Percentiles rank a stretch among this genome's conserved stretches.
These are phyloP conservation scores for Zangia roseola DNA, from an alignment of 768 basidiomycete species.

Conservation along the genomic window DNA sequence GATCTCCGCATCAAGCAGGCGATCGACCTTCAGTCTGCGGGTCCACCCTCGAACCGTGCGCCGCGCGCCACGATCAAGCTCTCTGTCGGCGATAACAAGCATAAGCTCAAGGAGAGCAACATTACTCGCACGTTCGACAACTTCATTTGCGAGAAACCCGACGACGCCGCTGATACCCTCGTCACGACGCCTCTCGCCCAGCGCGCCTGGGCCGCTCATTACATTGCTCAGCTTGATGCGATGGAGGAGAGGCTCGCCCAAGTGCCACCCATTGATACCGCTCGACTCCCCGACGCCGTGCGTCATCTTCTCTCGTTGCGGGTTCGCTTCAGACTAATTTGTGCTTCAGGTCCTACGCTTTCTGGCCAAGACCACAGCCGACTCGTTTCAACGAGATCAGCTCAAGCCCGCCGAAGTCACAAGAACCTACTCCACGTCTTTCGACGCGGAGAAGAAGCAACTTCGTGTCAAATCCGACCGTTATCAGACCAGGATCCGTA, in stretches of 20 bases:
- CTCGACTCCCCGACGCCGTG: conserved; percentile 23
- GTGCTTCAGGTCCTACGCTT: conserved; percentile 24
- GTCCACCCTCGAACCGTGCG: conserved; percentile 12
- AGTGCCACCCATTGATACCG: conserved; percentile 28
- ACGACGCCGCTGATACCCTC: neutral
- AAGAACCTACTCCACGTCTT: conserved; percentile 19
- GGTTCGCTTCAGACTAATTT: neutral
- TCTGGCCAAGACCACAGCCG: conserved; percentile 24
- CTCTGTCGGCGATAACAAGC: conserved; percentile 7
- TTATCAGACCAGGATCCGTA: conserved; percentile 30
- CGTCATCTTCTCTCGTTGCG: neutral
- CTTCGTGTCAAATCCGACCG: conserved; percentile 23
- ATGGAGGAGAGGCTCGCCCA: conserved; percentile 23
- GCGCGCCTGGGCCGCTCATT: conserved; percentile 33
- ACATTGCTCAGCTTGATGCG: conserved; percentile 20
- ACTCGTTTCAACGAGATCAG: conserved; percentile 26
- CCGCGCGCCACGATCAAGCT: conserved; percentile 19
- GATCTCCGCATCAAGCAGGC: conserved; percentile 35
- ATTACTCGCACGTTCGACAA: conserved; percentile 14
- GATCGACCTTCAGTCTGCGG: conserved; percentile 29
- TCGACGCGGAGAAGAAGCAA: conserved; percentile 9
- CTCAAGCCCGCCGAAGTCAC: conserved; percentile 26
- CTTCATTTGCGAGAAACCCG: conserved; percentile 1
- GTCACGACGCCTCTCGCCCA: conserved; percentile 23
- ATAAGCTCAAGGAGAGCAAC: conserved; percentile 11